Evolutionary conservation across 2,329 filamentous ascomycete genomes (phyloP).

Genomic region (Pseudogymnoascus sp.): DNA sequence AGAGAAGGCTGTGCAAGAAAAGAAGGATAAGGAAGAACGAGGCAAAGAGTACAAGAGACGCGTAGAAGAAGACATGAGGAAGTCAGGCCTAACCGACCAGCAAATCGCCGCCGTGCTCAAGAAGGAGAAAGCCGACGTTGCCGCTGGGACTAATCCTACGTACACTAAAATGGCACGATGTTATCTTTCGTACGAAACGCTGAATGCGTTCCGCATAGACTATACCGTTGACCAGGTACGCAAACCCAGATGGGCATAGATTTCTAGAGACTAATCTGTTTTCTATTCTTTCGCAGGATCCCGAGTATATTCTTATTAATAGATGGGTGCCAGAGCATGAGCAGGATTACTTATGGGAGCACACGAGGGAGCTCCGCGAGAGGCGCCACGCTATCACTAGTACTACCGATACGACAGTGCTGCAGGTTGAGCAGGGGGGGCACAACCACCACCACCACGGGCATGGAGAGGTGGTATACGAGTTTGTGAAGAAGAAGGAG

Average conservation of each 20-base stretch:
- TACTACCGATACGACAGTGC: background rate
- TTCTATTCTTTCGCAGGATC: slow-evolving; percentile 44
- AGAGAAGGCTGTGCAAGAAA: slow-evolving; percentile 26
- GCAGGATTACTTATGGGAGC: slow-evolving; percentile 64
- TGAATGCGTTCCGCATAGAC: slow-evolving; percentile 47
- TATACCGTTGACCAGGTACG: slow-evolving; percentile 49
- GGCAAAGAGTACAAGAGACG: slow-evolving; percentile 35
- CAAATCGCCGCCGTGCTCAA: slow-evolving; percentile 52
- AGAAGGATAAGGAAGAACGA: slow-evolving; percentile 29
- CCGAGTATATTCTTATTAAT: slow-evolving; percentile 67
- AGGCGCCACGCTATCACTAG: slow-evolving; percentile 14
- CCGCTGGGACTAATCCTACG: slow-evolving; percentile 36
- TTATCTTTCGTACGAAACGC: slow-evolving; percentile 54
- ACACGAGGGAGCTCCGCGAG: slow-evolving; percentile 50
- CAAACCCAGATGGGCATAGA: background rate
- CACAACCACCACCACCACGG: slow-evolving; percentile 19
- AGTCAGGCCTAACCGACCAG: slow-evolving; percentile 50
- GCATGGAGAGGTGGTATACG: slow-evolving; percentile 18
- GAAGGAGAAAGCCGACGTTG: slow-evolving; percentile 39
- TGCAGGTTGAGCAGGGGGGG: slow-evolving; percentile 14
- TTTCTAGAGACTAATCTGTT: background rate
- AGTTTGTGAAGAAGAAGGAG: slow-evolving; percentile 25
- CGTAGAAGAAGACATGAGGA: slow-evolving; percentile 49
- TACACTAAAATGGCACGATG: slow-evolving; percentile 57
- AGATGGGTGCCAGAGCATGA: slow-evolving; percentile 63